These are phyloP conservation scores for Nicotiana obtusifolia DNA, from an alignment of 257 asterid genomes.

Conservation along the genomic window DNA sequence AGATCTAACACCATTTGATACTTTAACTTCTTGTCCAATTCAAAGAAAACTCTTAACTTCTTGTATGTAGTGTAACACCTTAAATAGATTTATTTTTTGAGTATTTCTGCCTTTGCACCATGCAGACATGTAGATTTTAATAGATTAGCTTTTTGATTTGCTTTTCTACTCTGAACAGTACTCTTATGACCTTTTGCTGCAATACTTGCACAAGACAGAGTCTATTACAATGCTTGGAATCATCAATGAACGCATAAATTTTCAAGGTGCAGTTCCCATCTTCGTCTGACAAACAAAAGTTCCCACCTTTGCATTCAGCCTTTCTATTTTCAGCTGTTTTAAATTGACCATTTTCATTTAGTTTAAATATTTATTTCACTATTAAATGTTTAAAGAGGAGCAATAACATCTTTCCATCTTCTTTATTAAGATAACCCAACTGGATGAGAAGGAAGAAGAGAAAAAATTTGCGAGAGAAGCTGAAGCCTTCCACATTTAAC, in stretches of 20 bases:
- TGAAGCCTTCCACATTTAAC: neutral
- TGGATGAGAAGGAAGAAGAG: neutral
- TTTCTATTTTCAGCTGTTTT: neutral
- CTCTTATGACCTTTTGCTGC: slow-evolving; percentile 85
- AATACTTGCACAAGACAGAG: slow-evolving; percentile 82
- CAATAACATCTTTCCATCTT: neutral
- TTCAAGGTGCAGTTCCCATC: slow-evolving; percentile 48
- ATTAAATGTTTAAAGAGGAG: neutral
- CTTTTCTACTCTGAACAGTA: slow-evolving; percentile 42
- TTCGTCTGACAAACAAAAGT: neutral
- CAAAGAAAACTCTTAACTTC: too few species aligned
- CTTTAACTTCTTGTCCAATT: neutral
- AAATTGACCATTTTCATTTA: slow-evolving; percentile 4
- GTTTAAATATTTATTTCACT: neutral
- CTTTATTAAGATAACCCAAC: neutral
- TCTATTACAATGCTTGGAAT: slow-evolving; percentile 88
- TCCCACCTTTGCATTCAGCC: neutral
- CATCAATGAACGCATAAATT: slow-evolving; percentile 91
- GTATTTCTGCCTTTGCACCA: neutral
- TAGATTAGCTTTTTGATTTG: slow-evolving; percentile 16
- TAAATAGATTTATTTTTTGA: too few species aligned
- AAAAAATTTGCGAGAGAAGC: neutral
- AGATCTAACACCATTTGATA: neutral
- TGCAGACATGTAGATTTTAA: neutral
- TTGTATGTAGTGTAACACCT: neutral